These are phyloP conservation scores for Dillenia suffruticosa DNA, from an alignment of 164 flowering plant genomes.

Conservation along the genomic window DNA sequence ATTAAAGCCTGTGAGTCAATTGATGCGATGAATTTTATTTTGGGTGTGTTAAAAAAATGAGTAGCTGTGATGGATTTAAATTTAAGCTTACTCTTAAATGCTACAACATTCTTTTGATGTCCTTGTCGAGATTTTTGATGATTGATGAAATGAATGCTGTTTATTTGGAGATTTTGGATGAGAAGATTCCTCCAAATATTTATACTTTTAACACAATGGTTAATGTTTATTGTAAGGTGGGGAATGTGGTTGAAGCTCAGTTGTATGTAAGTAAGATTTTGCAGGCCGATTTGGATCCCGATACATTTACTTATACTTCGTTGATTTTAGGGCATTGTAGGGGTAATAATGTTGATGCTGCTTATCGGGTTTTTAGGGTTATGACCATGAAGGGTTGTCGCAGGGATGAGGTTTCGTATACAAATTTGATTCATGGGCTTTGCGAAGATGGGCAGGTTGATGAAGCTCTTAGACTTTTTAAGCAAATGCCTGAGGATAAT, in stretches of 20 bases:
- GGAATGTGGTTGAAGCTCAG: constrained; percentile 50
- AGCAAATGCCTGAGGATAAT: constrained; percentile 51
- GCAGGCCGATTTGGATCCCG: constrained; percentile 58
- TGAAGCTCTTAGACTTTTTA: constrained; percentile 54
- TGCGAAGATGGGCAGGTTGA: constrained; percentile 58
- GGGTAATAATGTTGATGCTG: constrained; percentile 51
- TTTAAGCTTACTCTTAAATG: constrained; percentile 47
- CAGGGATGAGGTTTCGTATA: constrained; percentile 68
- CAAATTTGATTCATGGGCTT: constrained; percentile 68
- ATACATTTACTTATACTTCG: constrained; percentile 67
- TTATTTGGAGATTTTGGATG: constrained; percentile 46
- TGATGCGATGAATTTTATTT: constrained; percentile 36
- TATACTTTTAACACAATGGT: constrained; percentile 70
- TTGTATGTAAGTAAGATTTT: constrained; percentile 55
- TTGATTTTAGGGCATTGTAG: constrained; percentile 72
- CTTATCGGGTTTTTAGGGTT: constrained; percentile 34
- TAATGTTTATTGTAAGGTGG: constrained; percentile 66
- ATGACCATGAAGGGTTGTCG: constrained; percentile 64
- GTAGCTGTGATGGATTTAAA: constrained; percentile 12
- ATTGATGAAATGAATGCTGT: constrained; percentile 56
- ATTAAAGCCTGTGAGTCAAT: constrained; percentile 37
- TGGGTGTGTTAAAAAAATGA: constrained; percentile 36
- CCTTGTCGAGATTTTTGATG: constrained; percentile 46
- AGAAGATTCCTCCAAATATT: constrained; percentile 48
- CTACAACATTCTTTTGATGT: constrained; percentile 54